phyloP scores from a whole-genome alignment of 2,329 filamentous ascomycete genomes.

The Aspergillus clavatus region DNA sequence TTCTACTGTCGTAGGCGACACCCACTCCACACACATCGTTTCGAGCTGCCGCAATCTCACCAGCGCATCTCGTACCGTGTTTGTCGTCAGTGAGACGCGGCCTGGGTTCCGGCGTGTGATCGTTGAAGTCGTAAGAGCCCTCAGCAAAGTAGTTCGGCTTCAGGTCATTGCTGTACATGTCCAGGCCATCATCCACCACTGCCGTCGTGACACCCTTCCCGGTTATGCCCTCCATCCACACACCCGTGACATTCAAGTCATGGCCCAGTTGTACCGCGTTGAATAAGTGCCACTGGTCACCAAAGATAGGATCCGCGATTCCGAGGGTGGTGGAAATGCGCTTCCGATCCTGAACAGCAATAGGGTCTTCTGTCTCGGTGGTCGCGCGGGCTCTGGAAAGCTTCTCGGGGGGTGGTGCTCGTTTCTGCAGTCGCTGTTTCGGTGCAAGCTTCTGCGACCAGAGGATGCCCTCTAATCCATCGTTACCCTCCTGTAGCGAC shows the following conservation, averaged over 20 bases:
- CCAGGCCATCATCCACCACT: conserved; percentile 92
- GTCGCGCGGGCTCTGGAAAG: conserved; percentile 41
- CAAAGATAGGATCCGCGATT: conserved; percentile 86
- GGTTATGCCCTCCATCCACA: conserved; percentile 88
- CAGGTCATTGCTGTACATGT: conserved; percentile 91
- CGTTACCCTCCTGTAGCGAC: conserved; percentile 15
- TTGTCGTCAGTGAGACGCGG: conserved; percentile 79
- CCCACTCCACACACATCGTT: conserved; percentile 96
- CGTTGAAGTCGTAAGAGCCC: conserved; percentile 96
- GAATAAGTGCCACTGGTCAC: conserved; percentile 91
- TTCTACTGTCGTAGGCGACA: conserved; percentile 84
- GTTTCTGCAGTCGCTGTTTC: conserved; percentile 59
- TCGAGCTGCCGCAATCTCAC: conserved; percentile 84
- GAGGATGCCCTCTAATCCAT: conserved; percentile 68
- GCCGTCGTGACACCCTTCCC: conserved; percentile 85
- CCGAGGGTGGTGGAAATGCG: conserved; percentile 61
- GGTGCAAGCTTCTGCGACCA: conserved; percentile 74
- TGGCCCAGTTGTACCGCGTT: conserved; percentile 77
- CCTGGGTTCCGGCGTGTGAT: conserved; percentile 69
- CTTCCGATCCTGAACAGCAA: conserved; percentile 55
- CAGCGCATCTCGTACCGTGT: conserved; percentile 91
- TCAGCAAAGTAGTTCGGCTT: conserved; percentile 89
- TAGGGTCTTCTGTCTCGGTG: conserved; percentile 33
- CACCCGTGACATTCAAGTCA: conserved; percentile 91
- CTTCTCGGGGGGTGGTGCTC: conserved; percentile 39